phyloP scores from a whole-genome alignment of 2,329 filamentous ascomycete genomes.

The Penicillium italicum region DNA sequence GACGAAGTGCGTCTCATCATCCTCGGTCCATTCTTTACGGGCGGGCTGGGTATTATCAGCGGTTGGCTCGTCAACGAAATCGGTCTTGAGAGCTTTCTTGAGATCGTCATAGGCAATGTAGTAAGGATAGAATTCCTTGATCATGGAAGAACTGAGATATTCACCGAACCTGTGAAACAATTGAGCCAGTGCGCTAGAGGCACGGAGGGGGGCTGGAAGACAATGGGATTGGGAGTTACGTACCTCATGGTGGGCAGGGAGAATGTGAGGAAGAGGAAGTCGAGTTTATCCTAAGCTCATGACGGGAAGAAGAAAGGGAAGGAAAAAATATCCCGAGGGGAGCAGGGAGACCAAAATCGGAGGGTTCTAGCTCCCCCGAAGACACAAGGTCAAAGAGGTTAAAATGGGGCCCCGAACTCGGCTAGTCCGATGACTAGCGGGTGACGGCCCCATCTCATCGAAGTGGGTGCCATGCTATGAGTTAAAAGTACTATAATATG shows the following conservation, averaged over 20 bases:
- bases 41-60: constrained; percentile 47
- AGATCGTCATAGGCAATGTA: constrained; percentile 97
- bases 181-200: constrained; percentile 9
- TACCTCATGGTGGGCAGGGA: constrained; percentile 21
- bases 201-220: not conserved
- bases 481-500: not conserved
- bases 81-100: constrained; percentile 78
- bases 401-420: constrained; percentile 3
- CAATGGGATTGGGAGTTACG: not conserved
- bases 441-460: constrained; percentile 7
- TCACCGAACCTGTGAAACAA: constrained; percentile 70
- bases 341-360: not conserved
- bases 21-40: constrained; percentile 75
- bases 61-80: constrained; percentile 54
- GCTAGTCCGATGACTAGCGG: constrained; percentile 11
- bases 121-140: constrained; percentile 96
- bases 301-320: constrained; percentile 1
- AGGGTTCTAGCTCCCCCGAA: constrained; percentile 7
- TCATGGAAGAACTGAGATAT: constrained; percentile 90
- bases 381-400: not conserved
- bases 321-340: not conserved
- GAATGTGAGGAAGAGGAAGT: not conserved
- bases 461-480: not conserved
- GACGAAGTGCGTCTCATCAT: constrained; percentile 87
- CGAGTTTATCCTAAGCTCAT: constrained; percentile 4